phyloP scores from a whole-genome alignment of 78 protist genomes.

The Cavenderia fasciculata region DNA sequence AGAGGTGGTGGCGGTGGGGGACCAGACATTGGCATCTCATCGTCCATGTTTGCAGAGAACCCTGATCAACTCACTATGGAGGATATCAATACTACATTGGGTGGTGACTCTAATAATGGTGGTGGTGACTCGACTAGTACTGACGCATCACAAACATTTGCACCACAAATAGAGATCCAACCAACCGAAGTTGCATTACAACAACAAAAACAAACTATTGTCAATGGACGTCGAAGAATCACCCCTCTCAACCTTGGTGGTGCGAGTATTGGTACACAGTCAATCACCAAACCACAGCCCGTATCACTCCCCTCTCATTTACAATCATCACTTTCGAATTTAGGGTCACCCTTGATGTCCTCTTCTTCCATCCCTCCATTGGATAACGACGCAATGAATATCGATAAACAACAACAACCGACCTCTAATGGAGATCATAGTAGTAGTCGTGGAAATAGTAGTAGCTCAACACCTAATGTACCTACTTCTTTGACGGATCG shows the following conservation, averaged over 20 bases:
- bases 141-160: not conserved
- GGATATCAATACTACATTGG: not conserved
- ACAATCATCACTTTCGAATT: too few species aligned
- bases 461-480: too few species aligned
- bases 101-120: not conserved
- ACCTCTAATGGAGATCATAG: too few species aligned
- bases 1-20: not conserved
- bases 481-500: too few species aligned
- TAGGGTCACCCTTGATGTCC: too few species aligned
- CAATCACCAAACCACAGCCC: constrained; percentile 64
- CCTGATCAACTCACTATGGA: constrained; percentile 72
- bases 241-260: constrained; percentile 65
- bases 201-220: constrained; percentile 50
- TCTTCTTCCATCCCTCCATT: too few species aligned
- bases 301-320: constrained; percentile 32
- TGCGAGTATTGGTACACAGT: not conserved
- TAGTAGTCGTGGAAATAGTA: too few species aligned
- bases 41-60: constrained; percentile 45
- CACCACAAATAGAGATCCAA: constrained; percentile 4
- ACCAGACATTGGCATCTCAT: too few species aligned
- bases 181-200: constrained; percentile 57
- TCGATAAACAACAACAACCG: too few species aligned
- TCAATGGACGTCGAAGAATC: constrained; percentile 51
- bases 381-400: too few species aligned
- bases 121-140: not conserved